Evolutionary conservation across 2,329 filamentous ascomycete genomes (phyloP), one percentile per base, ranked within the genome.

Genomic region (Acephala macrosclerotiorum): DNA sequence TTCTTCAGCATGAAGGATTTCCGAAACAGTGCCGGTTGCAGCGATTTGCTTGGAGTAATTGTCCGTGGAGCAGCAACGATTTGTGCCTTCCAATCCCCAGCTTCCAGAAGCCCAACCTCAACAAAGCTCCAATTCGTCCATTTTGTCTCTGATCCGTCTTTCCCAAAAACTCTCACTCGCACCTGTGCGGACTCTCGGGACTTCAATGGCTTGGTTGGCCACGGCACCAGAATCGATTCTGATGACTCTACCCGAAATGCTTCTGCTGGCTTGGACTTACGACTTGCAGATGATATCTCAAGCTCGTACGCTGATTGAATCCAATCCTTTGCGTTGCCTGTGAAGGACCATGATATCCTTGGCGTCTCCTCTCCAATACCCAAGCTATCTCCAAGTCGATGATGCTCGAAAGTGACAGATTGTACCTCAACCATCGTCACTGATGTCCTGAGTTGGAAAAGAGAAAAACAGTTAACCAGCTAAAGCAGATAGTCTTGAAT

Each of bases 321-420:
- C 81, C 81, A 84, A 66, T 81, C 71, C 0, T 73, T 53, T 8
- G 74, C 77, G 7, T 76, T 71, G 1, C 80, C 79, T 3, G 75
- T 75, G 55, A 84, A 83, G 4, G 77, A 70, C 82, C 82, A 85
- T 1, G 82, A 83, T 51, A 85, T 79, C 0, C 82, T 77, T 9
- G 82, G 83, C 11, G 74, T 61, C 0, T 75, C 70, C 61, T 84
- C 81, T 2, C 76, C 80, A 33, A 84, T 83, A 6, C 82, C 82
- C 2, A 84, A 69, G 20, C 79, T 75, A 14, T 68, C 63, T 5
- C 9, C 29, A 33, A 33, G 29, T 56, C 61, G 64, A 51, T 74
- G 70, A 58, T 74, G 71, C 62, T 72, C 71, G 53, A 74, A 67
- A 12, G 66, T 68, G 7, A 68, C 55, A 5, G 65, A 60, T 2